Percentiles rank a stretch among this genome's conserved stretches.
These are phyloP conservation scores for Fonsecaea pugnacius DNA, from an alignment of 2,329 filamentous ascomycete genomes.

Conservation along the genomic window DNA sequence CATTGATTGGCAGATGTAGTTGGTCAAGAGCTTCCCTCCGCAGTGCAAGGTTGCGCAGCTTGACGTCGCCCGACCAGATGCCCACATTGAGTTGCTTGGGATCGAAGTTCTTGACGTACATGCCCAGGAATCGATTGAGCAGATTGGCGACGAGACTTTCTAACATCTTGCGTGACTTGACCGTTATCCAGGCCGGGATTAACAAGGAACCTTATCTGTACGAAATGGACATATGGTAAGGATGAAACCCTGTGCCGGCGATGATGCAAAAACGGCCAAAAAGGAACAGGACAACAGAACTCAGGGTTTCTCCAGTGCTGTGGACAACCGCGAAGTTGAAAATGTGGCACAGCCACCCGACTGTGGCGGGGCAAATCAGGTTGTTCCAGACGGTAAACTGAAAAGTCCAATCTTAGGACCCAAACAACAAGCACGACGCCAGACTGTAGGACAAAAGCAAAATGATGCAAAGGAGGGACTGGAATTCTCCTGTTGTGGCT, in stretches of 20 bases:
- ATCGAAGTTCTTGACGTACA: constrained; percentile 99
- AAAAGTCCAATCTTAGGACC: not conserved
- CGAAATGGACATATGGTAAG: constrained; percentile 19
- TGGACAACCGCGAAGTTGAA: not conserved
- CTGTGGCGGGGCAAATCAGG: constrained; percentile 20
- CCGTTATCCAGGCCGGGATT: constrained; percentile 74
- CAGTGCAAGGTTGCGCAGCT: constrained; percentile 87
- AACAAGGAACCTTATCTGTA: constrained; percentile 6
- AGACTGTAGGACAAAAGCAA: not conserved
- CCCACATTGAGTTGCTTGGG: constrained; percentile 96
- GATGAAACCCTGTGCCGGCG: not conserved
- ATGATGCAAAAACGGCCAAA: not conserved
- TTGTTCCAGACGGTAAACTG: not conserved
- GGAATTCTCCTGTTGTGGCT: not conserved
- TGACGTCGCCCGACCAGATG: constrained; percentile 98
- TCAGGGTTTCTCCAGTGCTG: not conserved
- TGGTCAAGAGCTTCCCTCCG: constrained; percentile 95
- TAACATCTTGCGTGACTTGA: constrained; percentile 74
- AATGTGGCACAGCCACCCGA: constrained; percentile 21
- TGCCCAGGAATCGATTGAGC: constrained; percentile 98
- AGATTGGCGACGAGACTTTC: constrained; percentile 95
- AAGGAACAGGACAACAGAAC: not conserved
- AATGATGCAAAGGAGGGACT: not conserved
- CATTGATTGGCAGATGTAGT: constrained; percentile 93
- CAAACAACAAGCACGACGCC: not conserved